phyloP scores from a whole-genome alignment of 441 rosid genomes.

The Croton setiger region DNA sequence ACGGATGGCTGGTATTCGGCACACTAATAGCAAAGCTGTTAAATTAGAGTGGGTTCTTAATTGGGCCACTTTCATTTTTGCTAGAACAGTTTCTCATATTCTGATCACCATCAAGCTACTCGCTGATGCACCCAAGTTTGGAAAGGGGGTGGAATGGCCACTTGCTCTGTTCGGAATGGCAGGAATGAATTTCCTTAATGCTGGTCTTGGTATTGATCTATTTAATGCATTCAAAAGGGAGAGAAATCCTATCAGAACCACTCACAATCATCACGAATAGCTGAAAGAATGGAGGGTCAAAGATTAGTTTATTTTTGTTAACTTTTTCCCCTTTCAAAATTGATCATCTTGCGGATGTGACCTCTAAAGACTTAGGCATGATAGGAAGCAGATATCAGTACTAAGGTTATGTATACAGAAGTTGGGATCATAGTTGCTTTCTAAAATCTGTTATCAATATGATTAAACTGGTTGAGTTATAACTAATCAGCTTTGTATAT shows the following conservation, averaged over 20 bases:
- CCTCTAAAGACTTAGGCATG: too few species aligned
- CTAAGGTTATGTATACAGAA: too few species aligned
- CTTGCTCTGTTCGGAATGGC: constrained; percentile 83
- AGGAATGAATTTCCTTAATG: constrained; percentile 80
- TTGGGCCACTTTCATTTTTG: constrained; percentile 59
- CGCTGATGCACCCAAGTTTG: constrained; percentile 65
- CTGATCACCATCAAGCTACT: constrained; percentile 69
- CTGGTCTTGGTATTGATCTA: constrained; percentile 72
- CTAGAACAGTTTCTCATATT: constrained; percentile 56
- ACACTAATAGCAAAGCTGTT: constrained; percentile 56
- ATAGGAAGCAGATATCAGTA: too few species aligned
- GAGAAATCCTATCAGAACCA: constrained; percentile 31
- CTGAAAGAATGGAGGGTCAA: background rate
- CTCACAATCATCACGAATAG: constrained; percentile 25
- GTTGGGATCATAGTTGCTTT: background rate
- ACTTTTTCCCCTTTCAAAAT: background rate
- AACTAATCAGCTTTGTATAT: background rate
- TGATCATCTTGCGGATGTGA: too few species aligned
- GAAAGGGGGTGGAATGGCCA: constrained; percentile 72
- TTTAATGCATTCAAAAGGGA: constrained; percentile 67
- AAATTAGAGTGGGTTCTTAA: constrained; percentile 79
- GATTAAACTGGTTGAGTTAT: background rate
- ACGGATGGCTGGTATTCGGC: constrained; percentile 82
- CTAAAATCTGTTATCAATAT: background rate
- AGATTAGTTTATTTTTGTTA: constrained; percentile 1